Evolutionary conservation across 129 eudicot genomes (phyloP).

Genomic region (Flaveria linearis): DNA sequence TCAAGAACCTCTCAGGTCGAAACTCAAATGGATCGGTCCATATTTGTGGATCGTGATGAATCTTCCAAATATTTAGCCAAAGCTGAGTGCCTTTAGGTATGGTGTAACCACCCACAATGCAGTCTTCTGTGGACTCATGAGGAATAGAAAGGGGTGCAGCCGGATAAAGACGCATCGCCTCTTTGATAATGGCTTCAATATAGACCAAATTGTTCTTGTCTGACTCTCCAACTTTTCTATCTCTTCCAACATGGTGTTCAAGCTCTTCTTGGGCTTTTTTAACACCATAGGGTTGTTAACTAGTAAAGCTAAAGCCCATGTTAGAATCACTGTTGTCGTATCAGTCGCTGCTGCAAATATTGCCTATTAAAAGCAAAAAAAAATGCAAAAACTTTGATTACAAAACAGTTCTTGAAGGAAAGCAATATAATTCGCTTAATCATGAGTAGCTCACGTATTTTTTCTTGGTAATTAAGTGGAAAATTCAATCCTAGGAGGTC

Average conservation of each 20-base stretch:
- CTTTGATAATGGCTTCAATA: slow-evolving; percentile 38
- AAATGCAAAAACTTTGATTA: neutral
- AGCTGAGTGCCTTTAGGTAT: slow-evolving; percentile 38
- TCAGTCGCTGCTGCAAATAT: slow-evolving; percentile 39
- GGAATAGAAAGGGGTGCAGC: slow-evolving; percentile 41
- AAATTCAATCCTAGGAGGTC: too few species aligned
- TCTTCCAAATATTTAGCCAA: slow-evolving; percentile 43
- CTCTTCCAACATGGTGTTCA: slow-evolving; percentile 28
- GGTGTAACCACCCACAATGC: slow-evolving; percentile 30
- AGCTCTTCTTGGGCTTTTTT: slow-evolving; percentile 33
- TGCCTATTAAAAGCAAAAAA: neutral
- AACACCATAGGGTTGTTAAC: slow-evolving; percentile 36
- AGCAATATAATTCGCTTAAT: too few species aligned
- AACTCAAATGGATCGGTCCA: slow-evolving; percentile 42
- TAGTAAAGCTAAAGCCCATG: slow-evolving; percentile 47
- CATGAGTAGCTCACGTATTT: too few species aligned
- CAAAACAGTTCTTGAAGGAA: neutral
- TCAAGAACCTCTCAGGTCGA: slow-evolving; percentile 43
- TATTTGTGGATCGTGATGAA: slow-evolving; percentile 43
- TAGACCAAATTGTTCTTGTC: slow-evolving; percentile 41
- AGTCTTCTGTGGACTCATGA: slow-evolving; percentile 38
- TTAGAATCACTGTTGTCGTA: slow-evolving; percentile 28
- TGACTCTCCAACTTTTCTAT: slow-evolving; percentile 23
- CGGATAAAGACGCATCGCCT: slow-evolving; percentile 44
- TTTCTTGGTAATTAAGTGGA: too few species aligned